Evolutionary conservation across 2,329 filamentous ascomycete genomes (phyloP).

Genomic region (Fusarium concolor): DNA sequence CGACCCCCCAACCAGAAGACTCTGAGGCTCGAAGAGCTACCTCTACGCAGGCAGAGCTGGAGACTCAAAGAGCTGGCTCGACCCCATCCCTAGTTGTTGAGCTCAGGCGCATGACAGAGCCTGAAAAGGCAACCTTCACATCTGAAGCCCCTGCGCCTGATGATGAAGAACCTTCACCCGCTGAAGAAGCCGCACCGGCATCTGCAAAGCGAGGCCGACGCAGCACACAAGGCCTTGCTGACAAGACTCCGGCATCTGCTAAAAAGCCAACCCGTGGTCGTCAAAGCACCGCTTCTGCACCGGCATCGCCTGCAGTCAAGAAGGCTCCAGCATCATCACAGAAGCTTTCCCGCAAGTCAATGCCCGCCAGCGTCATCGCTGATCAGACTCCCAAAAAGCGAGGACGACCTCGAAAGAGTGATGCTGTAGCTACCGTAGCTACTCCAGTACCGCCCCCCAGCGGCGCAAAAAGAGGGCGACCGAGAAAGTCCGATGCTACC

Average conservation of each 20-base stretch:
- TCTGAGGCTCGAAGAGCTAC: constrained; percentile 2
- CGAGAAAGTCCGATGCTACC: constrained; percentile 38
- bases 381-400: constrained; percentile 40
- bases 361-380: constrained; percentile 32
- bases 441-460: constrained; percentile 30
- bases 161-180: background rate
- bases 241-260: constrained; percentile 2
- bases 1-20: constrained; percentile 1
- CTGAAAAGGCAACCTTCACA: constrained; percentile 30
- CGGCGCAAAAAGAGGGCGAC: constrained; percentile 38
- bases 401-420: constrained; percentile 43
- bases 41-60: constrained; percentile 9
- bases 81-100: constrained; percentile 35
- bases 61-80: constrained; percentile 15
- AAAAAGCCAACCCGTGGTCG: constrained; percentile 22
- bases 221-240: constrained; percentile 24
- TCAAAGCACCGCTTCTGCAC: constrained; percentile 28
- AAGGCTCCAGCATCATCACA: constrained; percentile 18
- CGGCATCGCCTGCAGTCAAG: constrained; percentile 25
- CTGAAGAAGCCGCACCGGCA: background rate
- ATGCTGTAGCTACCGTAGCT: constrained; percentile 20
- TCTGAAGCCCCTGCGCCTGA: constrained; percentile 6
- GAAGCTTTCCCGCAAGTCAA: constrained; percentile 38
- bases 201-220: constrained; percentile 29
- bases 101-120: constrained; percentile 24